Evolutionary conservation across 2,329 filamentous ascomycete genomes (phyloP).

Genomic region (Verticillium nonalfalfae): DNA sequence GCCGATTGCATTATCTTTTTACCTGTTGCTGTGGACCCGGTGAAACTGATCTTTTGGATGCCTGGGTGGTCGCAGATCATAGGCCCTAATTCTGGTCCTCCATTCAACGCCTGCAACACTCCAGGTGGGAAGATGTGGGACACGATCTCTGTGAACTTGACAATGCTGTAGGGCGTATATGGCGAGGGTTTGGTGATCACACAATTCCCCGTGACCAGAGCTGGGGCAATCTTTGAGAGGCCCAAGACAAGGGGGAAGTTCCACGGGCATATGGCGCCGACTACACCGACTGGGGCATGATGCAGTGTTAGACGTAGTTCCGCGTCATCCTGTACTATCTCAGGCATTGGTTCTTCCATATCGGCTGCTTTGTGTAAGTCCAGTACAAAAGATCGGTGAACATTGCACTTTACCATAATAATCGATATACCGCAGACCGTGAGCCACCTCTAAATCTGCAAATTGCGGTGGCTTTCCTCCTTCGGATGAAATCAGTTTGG

Average conservation of each 20-base stretch:
- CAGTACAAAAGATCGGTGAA: not conserved
- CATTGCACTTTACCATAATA: not conserved
- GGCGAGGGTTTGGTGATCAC: conserved; percentile 53
- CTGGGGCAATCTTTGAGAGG: conserved; percentile 48
- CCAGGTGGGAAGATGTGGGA: conserved; percentile 44
- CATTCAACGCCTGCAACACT: conserved; percentile 49
- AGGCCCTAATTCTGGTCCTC: conserved; percentile 47
- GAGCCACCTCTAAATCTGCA: not conserved
- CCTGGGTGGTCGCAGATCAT: conserved; percentile 45
- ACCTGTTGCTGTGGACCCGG: conserved; percentile 45
- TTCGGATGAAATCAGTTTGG: not conserved
- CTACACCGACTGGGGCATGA: conserved; percentile 31
- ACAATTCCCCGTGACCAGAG: conserved; percentile 48
- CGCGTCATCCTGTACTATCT: not conserved
- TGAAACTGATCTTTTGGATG: conserved; percentile 53
- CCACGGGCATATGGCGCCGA: conserved; percentile 41
- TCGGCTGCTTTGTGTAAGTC: not conserved
- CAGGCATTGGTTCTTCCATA: not conserved
- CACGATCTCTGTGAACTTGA: conserved; percentile 46
- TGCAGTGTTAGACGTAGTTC: not conserved
- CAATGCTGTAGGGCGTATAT: conserved; percentile 44
- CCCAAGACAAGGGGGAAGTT: conserved; percentile 50
- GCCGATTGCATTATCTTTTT: conserved; percentile 42
- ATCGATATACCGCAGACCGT: not conserved
- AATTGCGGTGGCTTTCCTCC: not conserved